These are phyloP conservation scores for sunflower (Helianthus annuus) DNA, from an alignment of 129 eudicot species.

Conservation along the genomic window DNA sequence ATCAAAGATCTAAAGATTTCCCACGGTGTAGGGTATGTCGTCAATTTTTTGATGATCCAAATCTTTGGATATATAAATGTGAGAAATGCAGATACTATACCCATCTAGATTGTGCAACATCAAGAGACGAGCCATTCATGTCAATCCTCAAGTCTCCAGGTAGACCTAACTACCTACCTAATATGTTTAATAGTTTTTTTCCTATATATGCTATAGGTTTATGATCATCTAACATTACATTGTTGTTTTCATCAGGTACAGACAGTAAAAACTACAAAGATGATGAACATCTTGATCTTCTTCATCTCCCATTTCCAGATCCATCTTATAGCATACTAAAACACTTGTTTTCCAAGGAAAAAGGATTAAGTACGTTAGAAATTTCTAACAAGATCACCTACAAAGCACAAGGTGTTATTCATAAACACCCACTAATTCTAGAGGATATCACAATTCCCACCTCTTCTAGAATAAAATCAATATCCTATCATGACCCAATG, in stretches of 20 bases:
- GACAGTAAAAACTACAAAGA: background rate
- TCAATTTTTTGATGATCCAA: background rate
- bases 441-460: background rate
- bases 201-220: too few relatives aligned
- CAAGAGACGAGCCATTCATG: too few relatives aligned
- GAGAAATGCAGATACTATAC: too few relatives aligned
- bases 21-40: background rate
- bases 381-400: too few relatives aligned
- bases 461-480: background rate
- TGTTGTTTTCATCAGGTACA: background rate
- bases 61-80: too few relatives aligned
- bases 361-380: too few relatives aligned
- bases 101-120: too few relatives aligned
- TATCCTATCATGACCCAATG: background rate
- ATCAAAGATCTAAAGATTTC: too few relatives aligned
- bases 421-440: background rate
- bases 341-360: background rate
- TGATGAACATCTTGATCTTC: background rate
- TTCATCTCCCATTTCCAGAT: background rate
- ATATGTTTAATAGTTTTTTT: too few relatives aligned
- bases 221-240: background rate
- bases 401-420: background rate
- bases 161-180: background rate
- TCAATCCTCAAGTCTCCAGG: background rate
- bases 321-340: background rate